Percentiles rank a stretch among this genome's conserved stretches.
These are phyloP conservation scores for Hypomyces perniciosus DNA, from an alignment of 2,329 filamentous ascomycete genomes.

Conservation along the genomic window DNA sequence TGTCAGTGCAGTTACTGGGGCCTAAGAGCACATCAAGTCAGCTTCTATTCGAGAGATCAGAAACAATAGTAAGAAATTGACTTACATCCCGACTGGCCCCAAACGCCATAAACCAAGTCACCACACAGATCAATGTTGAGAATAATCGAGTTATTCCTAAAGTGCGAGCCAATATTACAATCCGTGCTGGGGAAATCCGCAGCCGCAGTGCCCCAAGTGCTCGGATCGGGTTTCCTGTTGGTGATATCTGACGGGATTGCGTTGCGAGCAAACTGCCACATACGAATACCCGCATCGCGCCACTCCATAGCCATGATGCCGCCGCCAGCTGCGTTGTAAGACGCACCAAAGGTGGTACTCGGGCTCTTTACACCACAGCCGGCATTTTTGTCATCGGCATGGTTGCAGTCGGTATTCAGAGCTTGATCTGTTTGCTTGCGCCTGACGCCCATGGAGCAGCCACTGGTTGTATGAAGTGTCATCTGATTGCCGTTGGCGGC, in stretches of 20 bases:
- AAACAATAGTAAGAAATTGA: not conserved
- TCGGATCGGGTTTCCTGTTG: conserved; percentile 49
- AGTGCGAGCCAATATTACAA: conserved; percentile 54
- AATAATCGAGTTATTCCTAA: conserved; percentile 60
- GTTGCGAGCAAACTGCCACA: conserved; percentile 53
- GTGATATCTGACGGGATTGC: conserved; percentile 48
- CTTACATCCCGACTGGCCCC: conserved; percentile 40
- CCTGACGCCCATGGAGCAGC: conserved; percentile 48
- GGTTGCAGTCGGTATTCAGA: conserved; percentile 43
- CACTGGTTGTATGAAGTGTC: conserved; percentile 51
- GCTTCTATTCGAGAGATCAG: not conserved
- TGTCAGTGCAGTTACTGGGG: conserved; percentile 50
- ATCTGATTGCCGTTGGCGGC: conserved; percentile 50
- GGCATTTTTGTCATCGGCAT: conserved; percentile 44
- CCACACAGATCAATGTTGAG: conserved; percentile 63
- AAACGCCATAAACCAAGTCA: conserved; percentile 43
- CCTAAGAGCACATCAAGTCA: conserved; percentile 26
- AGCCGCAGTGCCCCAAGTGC: conserved; percentile 53
- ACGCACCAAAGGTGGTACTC: conserved; percentile 41
- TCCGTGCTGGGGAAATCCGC: conserved; percentile 61
- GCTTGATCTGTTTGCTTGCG: conserved; percentile 46
- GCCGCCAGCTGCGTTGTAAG: conserved; percentile 49
- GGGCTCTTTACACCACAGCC: conserved; percentile 50
- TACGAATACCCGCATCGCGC: conserved; percentile 53
- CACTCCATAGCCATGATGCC: conserved; percentile 58